Evolutionary conservation across 1,284 basidiomycete species (phyloP).

Genomic region (Microbotryum violaceum): DNA sequence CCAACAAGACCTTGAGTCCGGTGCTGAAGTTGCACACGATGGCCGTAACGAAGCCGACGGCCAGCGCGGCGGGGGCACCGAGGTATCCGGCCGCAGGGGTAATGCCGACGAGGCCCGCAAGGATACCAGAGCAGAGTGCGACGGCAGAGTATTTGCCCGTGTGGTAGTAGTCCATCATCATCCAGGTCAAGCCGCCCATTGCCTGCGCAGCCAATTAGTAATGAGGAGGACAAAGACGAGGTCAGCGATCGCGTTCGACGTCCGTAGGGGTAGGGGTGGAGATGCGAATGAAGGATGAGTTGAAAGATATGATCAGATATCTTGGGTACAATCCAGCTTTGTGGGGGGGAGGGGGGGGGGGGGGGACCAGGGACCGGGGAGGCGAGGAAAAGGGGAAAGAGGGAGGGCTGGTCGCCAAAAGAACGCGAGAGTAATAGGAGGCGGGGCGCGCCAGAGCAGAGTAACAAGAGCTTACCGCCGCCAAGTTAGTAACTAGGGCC

Average conservation of each 20-base stretch:
- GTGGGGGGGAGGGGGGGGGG: too few relatives aligned
- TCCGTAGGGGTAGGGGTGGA: too few relatives aligned
- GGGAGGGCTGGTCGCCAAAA: neutral
- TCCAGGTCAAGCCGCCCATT: conserved; percentile 75
- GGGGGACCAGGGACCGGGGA: conserved; percentile 48
- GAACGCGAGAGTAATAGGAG: conserved; percentile 32
- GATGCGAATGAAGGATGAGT: too few relatives aligned
- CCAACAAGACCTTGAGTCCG: conserved; percentile 21
- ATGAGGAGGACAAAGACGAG: too few relatives aligned
- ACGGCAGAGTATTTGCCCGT: conserved; percentile 84
- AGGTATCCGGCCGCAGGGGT: conserved; percentile 87
- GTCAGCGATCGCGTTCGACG: too few relatives aligned
- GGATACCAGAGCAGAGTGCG: conserved; percentile 90
- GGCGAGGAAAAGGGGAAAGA: conserved; percentile 31
- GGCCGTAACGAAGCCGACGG: conserved; percentile 76
- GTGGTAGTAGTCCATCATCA: conserved; percentile 72
- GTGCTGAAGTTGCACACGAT: conserved; percentile 51
- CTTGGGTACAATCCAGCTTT: too few relatives aligned
- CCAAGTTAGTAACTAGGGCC: conserved; percentile 78
- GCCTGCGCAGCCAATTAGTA: conserved; percentile 36
- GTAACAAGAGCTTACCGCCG: conserved; percentile 42
- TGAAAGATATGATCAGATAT: too few relatives aligned
- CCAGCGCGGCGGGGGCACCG: conserved; percentile 70
- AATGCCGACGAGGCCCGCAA: conserved; percentile 79
- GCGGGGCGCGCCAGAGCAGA: neutral